Base-by-base conservation (phyloP, 495 filamentous ascomycete species). In the Symbiotaphrina buchneri region DNA sequence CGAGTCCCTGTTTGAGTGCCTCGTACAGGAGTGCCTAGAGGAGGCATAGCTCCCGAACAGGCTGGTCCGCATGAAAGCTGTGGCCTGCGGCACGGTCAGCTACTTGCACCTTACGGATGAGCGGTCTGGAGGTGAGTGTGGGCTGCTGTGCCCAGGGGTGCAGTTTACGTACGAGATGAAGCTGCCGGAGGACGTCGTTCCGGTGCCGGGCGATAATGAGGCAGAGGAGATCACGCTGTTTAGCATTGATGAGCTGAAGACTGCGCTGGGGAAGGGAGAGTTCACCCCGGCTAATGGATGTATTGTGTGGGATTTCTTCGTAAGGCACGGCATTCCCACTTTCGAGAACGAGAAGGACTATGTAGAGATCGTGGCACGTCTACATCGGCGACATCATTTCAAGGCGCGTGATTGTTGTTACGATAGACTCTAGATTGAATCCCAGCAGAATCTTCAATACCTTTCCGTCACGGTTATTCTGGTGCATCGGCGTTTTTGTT, bases 261-360 rank as follows among this genome's bases (percentile, higher is more conserved):
- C 33, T 14, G 54, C 53, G 0, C 38, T 72, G 33, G 22, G 41
- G 18, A 33, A 34, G 2, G 45, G 50, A 10, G 53, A 63, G 44
- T 72, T 72, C 43, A 71, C 68, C 43, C 49, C 56, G 1, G 61
- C 60, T 36, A 53, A 54, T 35, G 58, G 52, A 7, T 38, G 55
- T 4, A 57, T 63, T 20, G 33, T 63, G 27, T 39, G 71, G 8
- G 59, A 61, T 21, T 67, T 67, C 42, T 56, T 71, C 15, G 48
- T 71, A 20, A 38, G 59, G 20, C 64, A 69, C 44, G 60, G 65
- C 0, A 34, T 65, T 18, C 46, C 71, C 6, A 63, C 39, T 1
- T 33, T 47, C 0, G 59, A 65, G 32, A 56, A 58, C 15, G 63
- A 71, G 48, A 32, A 24, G 33, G 43, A 58, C 28, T 65, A 54